Conservation (phyloP, 2,329 filamentous ascomycete genomes). For the Zelopaecilomyces penicillatus region DNA sequence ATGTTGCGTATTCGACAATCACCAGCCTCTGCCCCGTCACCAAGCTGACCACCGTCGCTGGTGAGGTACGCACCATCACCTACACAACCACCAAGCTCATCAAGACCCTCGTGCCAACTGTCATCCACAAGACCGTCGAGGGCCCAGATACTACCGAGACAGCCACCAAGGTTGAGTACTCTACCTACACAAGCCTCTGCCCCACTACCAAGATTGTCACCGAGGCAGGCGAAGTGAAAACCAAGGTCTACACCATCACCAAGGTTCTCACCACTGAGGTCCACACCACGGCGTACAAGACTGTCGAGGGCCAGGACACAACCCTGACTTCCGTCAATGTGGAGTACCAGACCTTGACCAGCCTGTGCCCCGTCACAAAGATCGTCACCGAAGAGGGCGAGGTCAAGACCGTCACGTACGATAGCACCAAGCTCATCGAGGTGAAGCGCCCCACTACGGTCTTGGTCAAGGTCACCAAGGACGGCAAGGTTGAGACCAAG, state of each 20-base stretch:
- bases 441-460: conserved; percentile 23
- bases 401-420: conserved; percentile 26
- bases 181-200: conserved; percentile 34
- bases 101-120: conserved; percentile 20
- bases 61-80: conserved; percentile 12
- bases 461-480: conserved; percentile 15
- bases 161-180: conserved; percentile 26
- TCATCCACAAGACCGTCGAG: conserved; percentile 20
- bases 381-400: conserved; percentile 35
- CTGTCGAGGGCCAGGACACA: conserved; percentile 7
- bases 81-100: conserved; percentile 17
- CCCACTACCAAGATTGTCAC: conserved; percentile 38
- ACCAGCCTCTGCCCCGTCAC: conserved; percentile 36
- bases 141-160: conserved; percentile 26
- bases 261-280: conserved; percentile 25
- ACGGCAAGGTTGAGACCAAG: conserved; percentile 8
- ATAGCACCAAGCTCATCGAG: conserved; percentile 29
- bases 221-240: conserved; percentile 28
- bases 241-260: conserved; percentile 31
- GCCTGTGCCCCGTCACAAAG: conserved; percentile 30
- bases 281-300: conserved; percentile 25
- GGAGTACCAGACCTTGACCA: conserved; percentile 32
- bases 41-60: conserved; percentile 22
- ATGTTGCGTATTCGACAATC: conserved; percentile 30
- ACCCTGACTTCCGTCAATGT: conserved; percentile 10